Percentiles rank a stretch among this genome's conserved stretches.
Conservation (phyloP, 768 basidiomycete genomes). For the Candolleomyces eurysporus region DNA sequence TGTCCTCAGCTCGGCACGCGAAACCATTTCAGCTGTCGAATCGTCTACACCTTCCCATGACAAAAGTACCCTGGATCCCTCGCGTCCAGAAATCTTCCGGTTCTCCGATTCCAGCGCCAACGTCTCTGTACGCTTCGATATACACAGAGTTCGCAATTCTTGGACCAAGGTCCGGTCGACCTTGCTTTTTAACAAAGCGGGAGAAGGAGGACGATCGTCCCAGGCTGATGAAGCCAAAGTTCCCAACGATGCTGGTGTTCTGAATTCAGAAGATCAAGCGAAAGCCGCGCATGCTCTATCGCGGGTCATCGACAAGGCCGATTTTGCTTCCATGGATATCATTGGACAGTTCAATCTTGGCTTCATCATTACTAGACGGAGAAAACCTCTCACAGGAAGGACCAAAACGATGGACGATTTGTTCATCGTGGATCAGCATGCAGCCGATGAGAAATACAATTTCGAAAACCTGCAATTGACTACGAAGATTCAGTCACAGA, state of each 20-base stretch:
- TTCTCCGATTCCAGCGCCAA: constrained; percentile 23
- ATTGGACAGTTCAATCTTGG: constrained; percentile 96
- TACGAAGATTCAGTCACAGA: constrained; percentile 88
- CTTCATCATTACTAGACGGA: constrained; percentile 82
- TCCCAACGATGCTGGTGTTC: constrained; percentile 37
- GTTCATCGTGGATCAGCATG: constrained; percentile 97
- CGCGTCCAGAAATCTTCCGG: constrained; percentile 41
- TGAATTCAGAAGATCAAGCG: constrained; percentile 47
- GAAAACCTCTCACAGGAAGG: not conserved
- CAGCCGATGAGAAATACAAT: constrained; percentile 97
- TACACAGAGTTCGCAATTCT: constrained; percentile 17
- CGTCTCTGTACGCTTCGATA: constrained; percentile 26
- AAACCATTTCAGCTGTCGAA: not conserved
- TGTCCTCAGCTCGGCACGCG: not conserved
- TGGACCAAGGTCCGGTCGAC: constrained; percentile 13
- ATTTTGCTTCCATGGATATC: constrained; percentile 82
- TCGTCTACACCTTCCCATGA: constrained; percentile 2
- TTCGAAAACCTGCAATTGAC: constrained; percentile 91
- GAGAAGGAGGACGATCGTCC: not conserved
- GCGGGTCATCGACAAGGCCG: constrained; percentile 81
- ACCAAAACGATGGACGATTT: constrained; percentile 67
- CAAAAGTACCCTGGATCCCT: constrained; percentile 7
- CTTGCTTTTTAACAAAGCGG: not conserved
- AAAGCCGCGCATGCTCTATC: constrained; percentile 66
- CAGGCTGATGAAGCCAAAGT: constrained; percentile 11